These are phyloP conservation scores for Fomitopsis serialis DNA, from an alignment of 768 basidiomycete species.

Conservation along the genomic window DNA sequence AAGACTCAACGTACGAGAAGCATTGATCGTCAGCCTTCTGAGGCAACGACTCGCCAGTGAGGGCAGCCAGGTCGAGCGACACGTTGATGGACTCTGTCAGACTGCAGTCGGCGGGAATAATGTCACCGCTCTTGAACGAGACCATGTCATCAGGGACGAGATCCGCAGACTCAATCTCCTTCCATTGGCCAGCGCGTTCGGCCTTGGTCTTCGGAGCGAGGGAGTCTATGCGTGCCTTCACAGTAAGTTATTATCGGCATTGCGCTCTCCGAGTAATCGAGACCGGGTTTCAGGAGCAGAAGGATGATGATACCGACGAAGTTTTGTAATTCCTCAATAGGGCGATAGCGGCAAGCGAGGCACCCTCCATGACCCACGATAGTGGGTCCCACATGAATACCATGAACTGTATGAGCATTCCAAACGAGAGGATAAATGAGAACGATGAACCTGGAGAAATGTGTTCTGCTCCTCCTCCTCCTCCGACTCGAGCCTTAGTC, in stretches of 20 bases:
- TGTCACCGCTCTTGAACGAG: slow-evolving; percentile 98
- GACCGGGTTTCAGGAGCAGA: slow-evolving; percentile 88
- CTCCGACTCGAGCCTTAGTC: no score
- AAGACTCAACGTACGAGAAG: slow-evolving; percentile 94
- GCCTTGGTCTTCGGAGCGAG: slow-evolving; percentile 97
- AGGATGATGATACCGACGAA: slow-evolving; percentile 94
- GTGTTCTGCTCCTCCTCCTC: slow-evolving; percentile 93
- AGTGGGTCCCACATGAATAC: slow-evolving; percentile 99
- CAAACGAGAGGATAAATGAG: not conserved
- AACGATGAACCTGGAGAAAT: slow-evolving; percentile 68
- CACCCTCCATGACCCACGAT: slow-evolving; percentile 99
- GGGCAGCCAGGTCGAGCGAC: slow-evolving; percentile 96
- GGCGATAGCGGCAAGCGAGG: slow-evolving; percentile 89
- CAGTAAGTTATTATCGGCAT: slow-evolving; percentile 97
- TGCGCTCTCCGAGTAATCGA: slow-evolving; percentile 97
- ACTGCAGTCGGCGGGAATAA: slow-evolving; percentile 97
- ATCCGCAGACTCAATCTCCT: slow-evolving; percentile 83
- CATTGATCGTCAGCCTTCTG: slow-evolving; percentile 92
- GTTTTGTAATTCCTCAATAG: slow-evolving; percentile 99
- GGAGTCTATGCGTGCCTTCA: slow-evolving; percentile 99
- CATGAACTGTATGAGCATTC: slow-evolving; percentile 41
- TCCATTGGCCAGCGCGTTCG: slow-evolving; percentile 80
- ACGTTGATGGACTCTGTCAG: slow-evolving; percentile 96
- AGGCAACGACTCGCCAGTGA: slow-evolving; percentile 96
- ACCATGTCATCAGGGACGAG: slow-evolving; percentile 96